phyloP scores from a whole-genome alignment of 129 eudicot genomes.

The Centaurea solstitialis region DNA sequence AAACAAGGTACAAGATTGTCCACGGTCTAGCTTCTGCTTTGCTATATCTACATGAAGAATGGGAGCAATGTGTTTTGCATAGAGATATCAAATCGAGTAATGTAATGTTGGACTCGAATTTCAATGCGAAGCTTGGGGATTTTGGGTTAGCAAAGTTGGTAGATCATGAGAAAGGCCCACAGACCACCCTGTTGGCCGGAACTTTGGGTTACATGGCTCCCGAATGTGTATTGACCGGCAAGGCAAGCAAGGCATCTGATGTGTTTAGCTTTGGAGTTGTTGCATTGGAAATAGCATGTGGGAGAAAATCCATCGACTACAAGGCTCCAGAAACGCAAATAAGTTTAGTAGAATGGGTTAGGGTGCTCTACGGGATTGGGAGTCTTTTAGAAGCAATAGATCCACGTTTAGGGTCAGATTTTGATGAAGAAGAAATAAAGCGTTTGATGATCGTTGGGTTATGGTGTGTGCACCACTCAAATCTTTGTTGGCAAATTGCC shows the following conservation, averaged over 20 bases:
- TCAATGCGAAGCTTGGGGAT: neutral
- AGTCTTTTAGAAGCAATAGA: constrained; percentile 36
- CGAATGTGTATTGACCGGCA: constrained; percentile 15
- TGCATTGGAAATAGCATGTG: constrained; percentile 4
- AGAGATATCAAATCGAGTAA: constrained; percentile 28
- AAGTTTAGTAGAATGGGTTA: constrained; percentile 3
- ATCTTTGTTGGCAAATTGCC: no score
- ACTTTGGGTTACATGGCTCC: constrained; percentile 21
- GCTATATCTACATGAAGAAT: constrained; percentile 32
- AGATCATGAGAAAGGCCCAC: constrained; percentile 1
- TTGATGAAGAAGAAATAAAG: constrained; percentile 15
- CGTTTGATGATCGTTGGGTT: constrained; percentile 37
- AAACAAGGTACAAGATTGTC: constrained; percentile 13
- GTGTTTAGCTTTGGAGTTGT: constrained; percentile 30
- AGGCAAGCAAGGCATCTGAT: constrained; percentile 27
- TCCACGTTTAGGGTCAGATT: neutral
- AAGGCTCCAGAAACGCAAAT: neutral
- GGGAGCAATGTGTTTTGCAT: constrained; percentile 35
- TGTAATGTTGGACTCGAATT: neutral
- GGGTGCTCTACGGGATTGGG: constrained; percentile 35
- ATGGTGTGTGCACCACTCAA: constrained; percentile 36
- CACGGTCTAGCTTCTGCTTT: constrained; percentile 6
- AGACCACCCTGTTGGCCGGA: neutral
- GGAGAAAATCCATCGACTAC: neutral
- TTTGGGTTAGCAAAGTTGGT: no score